phyloP scores from a whole-genome alignment of 2,329 filamentous ascomycete species.

The Plenodomus lindquistii region DNA sequence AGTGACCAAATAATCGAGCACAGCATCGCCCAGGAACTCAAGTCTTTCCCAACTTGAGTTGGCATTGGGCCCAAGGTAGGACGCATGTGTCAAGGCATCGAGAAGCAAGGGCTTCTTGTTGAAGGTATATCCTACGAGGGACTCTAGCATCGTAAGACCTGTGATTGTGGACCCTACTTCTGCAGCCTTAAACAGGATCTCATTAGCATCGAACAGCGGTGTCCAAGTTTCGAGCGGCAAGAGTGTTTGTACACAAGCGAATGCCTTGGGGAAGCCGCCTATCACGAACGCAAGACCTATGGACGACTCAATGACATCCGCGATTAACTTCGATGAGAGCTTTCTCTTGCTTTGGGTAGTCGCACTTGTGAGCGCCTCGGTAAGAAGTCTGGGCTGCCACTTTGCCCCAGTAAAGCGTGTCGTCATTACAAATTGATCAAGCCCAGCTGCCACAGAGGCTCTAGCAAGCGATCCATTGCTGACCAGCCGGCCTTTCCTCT shows the following conservation, averaged over 20 bases:
- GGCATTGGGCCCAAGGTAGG: constrained; percentile 50
- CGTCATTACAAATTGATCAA: constrained; percentile 75
- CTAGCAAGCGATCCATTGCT: constrained; percentile 73
- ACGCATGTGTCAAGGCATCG: constrained; percentile 81
- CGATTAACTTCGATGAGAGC: constrained; percentile 77
- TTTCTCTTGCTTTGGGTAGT: constrained; percentile 32
- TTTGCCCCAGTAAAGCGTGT: constrained; percentile 68
- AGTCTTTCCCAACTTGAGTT: constrained; percentile 70
- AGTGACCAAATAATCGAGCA: constrained; percentile 79
- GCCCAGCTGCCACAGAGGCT: constrained; percentile 63
- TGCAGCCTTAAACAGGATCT: constrained; percentile 22
- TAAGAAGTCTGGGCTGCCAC: constrained; percentile 71
- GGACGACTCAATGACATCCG: constrained; percentile 84
- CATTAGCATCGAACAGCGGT: constrained; percentile 31
- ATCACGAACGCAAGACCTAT: constrained; percentile 75
- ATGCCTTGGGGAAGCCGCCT: constrained; percentile 66
- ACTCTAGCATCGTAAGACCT: constrained; percentile 56
- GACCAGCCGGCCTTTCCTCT: constrained; percentile 69
- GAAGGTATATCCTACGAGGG: constrained; percentile 73
- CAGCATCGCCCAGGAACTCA: constrained; percentile 84
- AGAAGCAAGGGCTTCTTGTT: constrained; percentile 66
- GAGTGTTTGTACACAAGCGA: constrained; percentile 62
- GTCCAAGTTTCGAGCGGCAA: constrained; percentile 64
- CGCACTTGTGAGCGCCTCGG: constrained; percentile 42
- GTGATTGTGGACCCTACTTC: constrained; percentile 11